A percentile compares a stretch with the other conserved stretches of the same genome.
phyloP scores from a whole-genome alignment of 1,139 yeast genomes.

The Candida sp. region DNA sequence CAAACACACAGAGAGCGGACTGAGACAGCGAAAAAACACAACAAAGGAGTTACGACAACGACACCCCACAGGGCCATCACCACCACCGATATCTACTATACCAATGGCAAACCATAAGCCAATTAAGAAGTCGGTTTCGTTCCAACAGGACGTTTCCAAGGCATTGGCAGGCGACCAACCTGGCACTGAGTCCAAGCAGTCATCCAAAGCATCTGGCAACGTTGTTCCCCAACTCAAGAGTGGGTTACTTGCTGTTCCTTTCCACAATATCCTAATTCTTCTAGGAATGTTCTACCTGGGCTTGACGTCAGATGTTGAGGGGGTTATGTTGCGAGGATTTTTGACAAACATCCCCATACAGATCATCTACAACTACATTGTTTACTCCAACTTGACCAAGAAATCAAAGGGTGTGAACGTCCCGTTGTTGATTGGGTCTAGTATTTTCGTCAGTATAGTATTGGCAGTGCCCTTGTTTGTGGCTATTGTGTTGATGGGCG shows the following conservation, averaged over 20 bases:
- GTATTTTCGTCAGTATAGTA: constrained; percentile 44
- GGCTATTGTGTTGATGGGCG: constrained; percentile 76
- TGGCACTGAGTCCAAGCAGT: not conserved
- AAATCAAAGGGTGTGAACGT: constrained; percentile 29
- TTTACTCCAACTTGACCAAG: constrained; percentile 21
- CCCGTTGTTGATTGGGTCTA: constrained; percentile 35
- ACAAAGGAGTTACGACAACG: not conserved
- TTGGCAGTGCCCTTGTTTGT: constrained; percentile 57
- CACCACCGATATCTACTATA: not conserved
- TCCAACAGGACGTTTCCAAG: constrained; percentile 5
- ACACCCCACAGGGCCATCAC: not conserved
- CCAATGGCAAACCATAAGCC: constrained; percentile 4
- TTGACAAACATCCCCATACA: constrained; percentile 28
- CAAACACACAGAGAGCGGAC: not conserved
- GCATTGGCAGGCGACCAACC: not conserved
- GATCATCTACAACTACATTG: constrained; percentile 29
- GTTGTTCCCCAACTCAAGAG: constrained; percentile 25
- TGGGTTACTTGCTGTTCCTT: constrained; percentile 43
- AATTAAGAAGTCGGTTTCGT: constrained; percentile 12
- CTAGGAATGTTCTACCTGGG: constrained; percentile 43
- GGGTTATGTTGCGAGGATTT: constrained; percentile 32
- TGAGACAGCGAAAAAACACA: not conserved
- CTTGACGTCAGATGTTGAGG: constrained; percentile 31
- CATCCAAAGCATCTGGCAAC: not conserved
- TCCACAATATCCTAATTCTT: constrained; percentile 48